These are phyloP conservation scores for Ustilago shanxiensis DNA, from an alignment of 1,284 basidiomycete species.

Conservation along the genomic window DNA sequence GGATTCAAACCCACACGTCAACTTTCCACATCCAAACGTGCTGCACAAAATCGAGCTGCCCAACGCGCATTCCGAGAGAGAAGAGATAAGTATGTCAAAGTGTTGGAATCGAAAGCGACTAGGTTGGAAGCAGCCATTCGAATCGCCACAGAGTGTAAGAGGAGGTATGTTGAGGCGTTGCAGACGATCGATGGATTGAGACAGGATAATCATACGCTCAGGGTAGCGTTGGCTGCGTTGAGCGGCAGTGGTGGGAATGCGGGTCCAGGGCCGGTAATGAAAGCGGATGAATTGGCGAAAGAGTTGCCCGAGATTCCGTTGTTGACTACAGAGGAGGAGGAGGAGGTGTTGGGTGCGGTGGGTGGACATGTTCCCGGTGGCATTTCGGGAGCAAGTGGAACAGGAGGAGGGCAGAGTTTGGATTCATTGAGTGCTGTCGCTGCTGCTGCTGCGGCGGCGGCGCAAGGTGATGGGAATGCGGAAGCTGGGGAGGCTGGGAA, in stretches of 20 bases:
- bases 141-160: constrained; percentile 55
- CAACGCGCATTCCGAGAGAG: constrained; percentile 66
- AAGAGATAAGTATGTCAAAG: constrained; percentile 61
- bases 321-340: constrained; percentile 39
- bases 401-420: constrained; percentile 41
- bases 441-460: constrained; percentile 56
- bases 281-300: constrained; percentile 41
- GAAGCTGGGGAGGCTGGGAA: neutral
- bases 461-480: neutral
- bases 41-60: constrained; percentile 64
- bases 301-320: constrained; percentile 29
- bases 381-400: neutral
- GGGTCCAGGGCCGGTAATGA: constrained; percentile 27
- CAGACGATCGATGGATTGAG: constrained; percentile 61
- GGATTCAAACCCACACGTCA: constrained; percentile 42
- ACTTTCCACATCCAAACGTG: constrained; percentile 60
- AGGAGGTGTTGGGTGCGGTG: constrained; percentile 17
- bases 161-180: constrained; percentile 52
- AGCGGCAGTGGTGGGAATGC: constrained; percentile 48
- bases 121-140: constrained; percentile 53
- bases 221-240: constrained; percentile 60
- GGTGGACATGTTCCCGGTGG: neutral
- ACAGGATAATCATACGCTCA: constrained; percentile 59
- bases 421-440: constrained; percentile 59
- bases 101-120: constrained; percentile 59